phyloP scores from a whole-genome alignment of 2,329 filamentous ascomycete genomes.

The Bipolaris zeicola region DNA sequence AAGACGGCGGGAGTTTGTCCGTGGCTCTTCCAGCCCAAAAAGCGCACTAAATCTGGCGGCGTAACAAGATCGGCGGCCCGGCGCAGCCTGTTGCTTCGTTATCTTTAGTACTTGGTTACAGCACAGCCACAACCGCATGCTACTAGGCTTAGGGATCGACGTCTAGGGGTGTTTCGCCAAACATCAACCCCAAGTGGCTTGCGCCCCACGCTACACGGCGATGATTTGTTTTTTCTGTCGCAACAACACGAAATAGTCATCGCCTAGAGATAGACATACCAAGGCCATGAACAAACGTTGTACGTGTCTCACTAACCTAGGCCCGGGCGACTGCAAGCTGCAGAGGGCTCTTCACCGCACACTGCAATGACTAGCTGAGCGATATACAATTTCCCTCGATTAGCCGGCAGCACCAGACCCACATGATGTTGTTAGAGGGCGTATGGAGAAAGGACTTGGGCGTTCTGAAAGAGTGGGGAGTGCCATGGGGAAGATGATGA shows the following conservation, averaged over 20 bases:
- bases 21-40: neutral
- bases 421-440: slow-evolving; percentile 1
- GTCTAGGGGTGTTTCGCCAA: slow-evolving; percentile 17
- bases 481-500: slow-evolving; percentile 4
- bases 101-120: slow-evolving; percentile 24
- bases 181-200: slow-evolving; percentile 2
- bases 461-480: slow-evolving; percentile 7
- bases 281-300: neutral
- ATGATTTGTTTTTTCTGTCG: slow-evolving; percentile 13
- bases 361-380: slow-evolving; percentile 4
- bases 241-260: slow-evolving; percentile 1
- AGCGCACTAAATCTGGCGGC: slow-evolving; percentile 17
- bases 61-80: slow-evolving; percentile 18
- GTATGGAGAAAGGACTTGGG: slow-evolving; percentile 6
- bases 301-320: neutral
- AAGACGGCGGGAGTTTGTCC: neutral
- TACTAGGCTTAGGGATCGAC: slow-evolving; percentile 15
- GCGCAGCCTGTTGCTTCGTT: slow-evolving; percentile 26
- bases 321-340: slow-evolving; percentile 4
- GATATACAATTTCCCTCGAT: neutral
- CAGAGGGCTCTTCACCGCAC: slow-evolving; percentile 7
- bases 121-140: slow-evolving; percentile 35
- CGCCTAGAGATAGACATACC: neutral
- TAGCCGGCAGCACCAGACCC: neutral
- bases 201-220: slow-evolving; percentile 12